Evolutionary conservation across 1,139 yeast genomes (phyloP).

Genomic region (Debaryomyces singareniensis): DNA sequence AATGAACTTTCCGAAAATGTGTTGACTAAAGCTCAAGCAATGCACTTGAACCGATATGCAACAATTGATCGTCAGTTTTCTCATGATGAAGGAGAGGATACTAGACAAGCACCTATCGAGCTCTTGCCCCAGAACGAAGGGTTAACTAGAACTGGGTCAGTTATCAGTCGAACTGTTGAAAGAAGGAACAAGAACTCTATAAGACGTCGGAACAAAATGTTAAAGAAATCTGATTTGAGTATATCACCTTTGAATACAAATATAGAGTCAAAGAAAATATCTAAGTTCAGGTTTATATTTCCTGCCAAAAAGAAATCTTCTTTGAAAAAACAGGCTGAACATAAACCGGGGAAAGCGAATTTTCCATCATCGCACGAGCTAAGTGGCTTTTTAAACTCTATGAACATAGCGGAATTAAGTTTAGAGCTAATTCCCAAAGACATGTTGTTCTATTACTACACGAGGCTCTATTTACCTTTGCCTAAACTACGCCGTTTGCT

Average conservation of each 20-base stretch:
- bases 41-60: background rate
- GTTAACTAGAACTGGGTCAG: constrained; percentile 14
- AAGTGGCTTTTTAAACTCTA: constrained; percentile 16
- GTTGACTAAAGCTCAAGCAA: background rate
- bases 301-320: constrained; percentile 34
- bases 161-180: constrained; percentile 27
- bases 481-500: background rate
- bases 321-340: constrained; percentile 14
- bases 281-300: constrained; percentile 17
- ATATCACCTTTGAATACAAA: constrained; percentile 9
- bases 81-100: background rate
- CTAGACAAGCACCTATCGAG: background rate
- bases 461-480: constrained; percentile 8
- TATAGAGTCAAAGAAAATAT: constrained; percentile 2
- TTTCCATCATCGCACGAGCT: constrained; percentile 19
- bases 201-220: constrained; percentile 21
- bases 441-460: constrained; percentile 21
- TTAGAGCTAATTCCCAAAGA: constrained; percentile 24
- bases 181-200: constrained; percentile 25
- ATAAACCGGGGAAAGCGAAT: constrained; percentile 6
- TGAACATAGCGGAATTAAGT: constrained; percentile 19
- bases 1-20: background rate
- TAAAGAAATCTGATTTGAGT: constrained; percentile 8
- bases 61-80: too few relatives aligned
- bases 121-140: background rate